A percentile compares a stretch with the other conserved stretches of the same genome.
These are phyloP conservation scores for Coemansia erecta DNA, from an alignment of 192 early-diverging fungal genomes.

Conservation along the genomic window DNA sequence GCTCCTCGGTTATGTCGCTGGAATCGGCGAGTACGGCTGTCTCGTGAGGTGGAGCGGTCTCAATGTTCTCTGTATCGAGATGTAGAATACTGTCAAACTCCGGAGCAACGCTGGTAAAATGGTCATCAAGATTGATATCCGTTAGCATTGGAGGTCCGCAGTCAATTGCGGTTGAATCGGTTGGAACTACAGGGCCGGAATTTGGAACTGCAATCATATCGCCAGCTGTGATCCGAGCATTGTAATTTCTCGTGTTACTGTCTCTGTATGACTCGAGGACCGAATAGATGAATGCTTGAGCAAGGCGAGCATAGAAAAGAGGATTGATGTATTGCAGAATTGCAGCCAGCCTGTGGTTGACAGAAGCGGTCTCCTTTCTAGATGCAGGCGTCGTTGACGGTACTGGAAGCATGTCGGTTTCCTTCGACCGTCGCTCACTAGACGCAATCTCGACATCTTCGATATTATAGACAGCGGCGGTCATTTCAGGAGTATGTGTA, in stretches of 20 bases:
- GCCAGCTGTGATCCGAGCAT: slow-evolving; percentile 14
- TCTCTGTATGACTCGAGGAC: slow-evolving; percentile 22
- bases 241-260: background rate
- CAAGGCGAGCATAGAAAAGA: slow-evolving; percentile 45
- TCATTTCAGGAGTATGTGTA: background rate
- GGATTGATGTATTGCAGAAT: slow-evolving; percentile 46
- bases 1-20: no score
- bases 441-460: background rate
- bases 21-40: no score
- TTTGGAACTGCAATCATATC: background rate
- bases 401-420: slow-evolving; percentile 16
- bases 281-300: slow-evolving; percentile 32
- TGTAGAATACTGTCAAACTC: slow-evolving; percentile 19
- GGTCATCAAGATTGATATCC: background rate
- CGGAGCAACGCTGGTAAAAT: slow-evolving; percentile 22
- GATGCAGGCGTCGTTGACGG: slow-evolving; percentile 30
- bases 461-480: background rate
- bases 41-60: no score
- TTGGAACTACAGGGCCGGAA: slow-evolving; percentile 12
- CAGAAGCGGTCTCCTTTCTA: slow-evolving; percentile 4
- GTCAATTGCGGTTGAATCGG: slow-evolving; percentile 20
- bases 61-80: background rate
- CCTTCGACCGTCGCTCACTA: slow-evolving; percentile 14
- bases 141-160: slow-evolving; percentile 5
- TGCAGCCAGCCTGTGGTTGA: slow-evolving; percentile 19